These are phyloP conservation scores for Eleusine indica DNA, from an alignment of 176 grass and related monocot genomes.

Conservation along the genomic window DNA sequence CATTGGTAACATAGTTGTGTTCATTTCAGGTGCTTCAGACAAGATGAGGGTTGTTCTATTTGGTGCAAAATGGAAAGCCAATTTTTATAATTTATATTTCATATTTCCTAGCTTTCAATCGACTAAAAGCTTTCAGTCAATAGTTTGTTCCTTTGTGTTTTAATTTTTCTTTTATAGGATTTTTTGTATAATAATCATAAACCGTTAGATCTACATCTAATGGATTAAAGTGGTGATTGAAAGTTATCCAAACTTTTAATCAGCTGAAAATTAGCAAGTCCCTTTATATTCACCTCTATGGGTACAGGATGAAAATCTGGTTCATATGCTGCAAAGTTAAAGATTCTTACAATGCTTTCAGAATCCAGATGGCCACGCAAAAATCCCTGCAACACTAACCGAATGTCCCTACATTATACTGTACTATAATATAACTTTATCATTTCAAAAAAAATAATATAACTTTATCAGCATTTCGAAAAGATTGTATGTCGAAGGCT, in stretches of 20 bases:
- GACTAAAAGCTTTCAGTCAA: no score
- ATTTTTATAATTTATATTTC: neutral
- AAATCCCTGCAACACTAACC: neutral
- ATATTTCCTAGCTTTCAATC: no score
- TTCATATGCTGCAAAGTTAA: neutral
- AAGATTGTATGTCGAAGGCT: neutral
- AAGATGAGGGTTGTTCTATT: neutral
- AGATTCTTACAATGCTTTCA: neutral
- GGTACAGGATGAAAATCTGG: neutral
- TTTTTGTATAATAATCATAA: no score
- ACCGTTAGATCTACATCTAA: no score
- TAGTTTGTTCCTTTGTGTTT: no score
- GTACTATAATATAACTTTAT: slow-evolving; percentile 4
- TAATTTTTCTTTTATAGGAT: no score
- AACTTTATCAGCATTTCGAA: slow-evolving; percentile 23
- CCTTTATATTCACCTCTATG: neutral
- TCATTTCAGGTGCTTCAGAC: slow-evolving; percentile 11
- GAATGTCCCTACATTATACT: slow-evolving; percentile 1
- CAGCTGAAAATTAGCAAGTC: no score
- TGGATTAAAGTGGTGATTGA: no score
- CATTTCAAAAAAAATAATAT: slow-evolving; percentile 1
- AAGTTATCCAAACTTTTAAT: no score
- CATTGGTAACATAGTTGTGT: slow-evolving; percentile 13
- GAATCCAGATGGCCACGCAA: neutral
- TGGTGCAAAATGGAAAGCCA: slow-evolving; percentile 15